Base-by-base conservation (phyloP, 805 yeast genomes). In the Kuraishia molischiana region DNA sequence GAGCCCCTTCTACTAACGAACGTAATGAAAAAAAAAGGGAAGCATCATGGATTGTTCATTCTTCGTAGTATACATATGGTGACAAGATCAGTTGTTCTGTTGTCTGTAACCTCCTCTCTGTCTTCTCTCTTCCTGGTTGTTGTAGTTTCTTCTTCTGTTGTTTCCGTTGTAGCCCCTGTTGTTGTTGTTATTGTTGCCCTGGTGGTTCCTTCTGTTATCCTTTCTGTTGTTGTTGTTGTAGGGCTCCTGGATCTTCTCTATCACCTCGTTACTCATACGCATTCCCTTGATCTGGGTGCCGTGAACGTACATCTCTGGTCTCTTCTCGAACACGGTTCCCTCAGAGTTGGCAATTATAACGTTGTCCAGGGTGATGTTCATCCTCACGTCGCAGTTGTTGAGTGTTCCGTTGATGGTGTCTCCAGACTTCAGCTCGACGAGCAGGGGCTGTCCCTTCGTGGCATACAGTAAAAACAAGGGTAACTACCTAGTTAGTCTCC, bases 381-480 rank as follows among this genome's bases (percentile, higher is more conserved):
- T 92, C 87, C 94, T 85, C 29, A 85, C 79, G 57, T 92, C 99
- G 49, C 95, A 86, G 52, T 85, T 83, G 39, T 77, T 74, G 42
- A 92, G 66, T 40, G 72, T 74, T 36, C 99, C 99, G 51, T 81
- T 82, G 36, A 89, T 67, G 8, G 90, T 79, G 51, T 85, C 96
- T 24, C 97, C 96, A 40, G 82, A 79, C 58, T 92, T 92, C 53
- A 92, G 73, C 58, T 90, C 98, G 35, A 92, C 85, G 52, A 82
- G 70, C 51, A 92, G 72, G 29, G 87, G 83, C 52, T 85, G 89
- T 41, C 85, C 89, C 58, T 87, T 89, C 14, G 95, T 85, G 39
- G 95, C 83, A 38, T 94, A 87, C 52, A 92, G 72, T 44, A 92
- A 70, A 49, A 87, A 89, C 51, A 92, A 67, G 32, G 99, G 99